Base-by-base conservation (phyloP, 768 basidiomycete species). In the Zangia roseola region DNA sequence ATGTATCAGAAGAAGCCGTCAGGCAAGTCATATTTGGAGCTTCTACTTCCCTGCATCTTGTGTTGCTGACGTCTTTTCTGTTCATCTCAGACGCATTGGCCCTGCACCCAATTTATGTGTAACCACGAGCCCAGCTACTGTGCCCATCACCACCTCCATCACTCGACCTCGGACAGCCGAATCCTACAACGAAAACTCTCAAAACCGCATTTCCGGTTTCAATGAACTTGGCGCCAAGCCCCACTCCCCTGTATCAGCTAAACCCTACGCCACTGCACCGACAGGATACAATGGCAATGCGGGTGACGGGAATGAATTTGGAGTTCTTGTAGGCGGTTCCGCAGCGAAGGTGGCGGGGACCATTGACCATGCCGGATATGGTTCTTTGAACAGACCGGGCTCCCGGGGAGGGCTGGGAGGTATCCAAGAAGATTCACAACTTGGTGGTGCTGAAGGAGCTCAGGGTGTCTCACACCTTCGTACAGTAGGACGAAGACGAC, bases 1-100 rank as follows among this genome's bases (percentile, higher is more conserved):
- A 72, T 37, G 84, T 88, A 8, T 91, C 88, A 2, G 71, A 77
- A 16, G 88, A 90, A 65, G 87, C 88, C 25, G 74, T 88, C 48
- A 79, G 73, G 71, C 71, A 49, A 28, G 28, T 10, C 3, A 57
- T 50, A 54, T 30, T 43, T n/a, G 10, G 9, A 10, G 7, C 10
- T 28, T 13, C 13, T 16, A 6, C 37, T 17, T 23, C 10, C 14
- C 5, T 14, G 14, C 45, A 9, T 23, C n/a, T 24, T 14, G 44
- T 31, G 38, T 43, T 16, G 33, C 48, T 23, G 41, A 43, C 43
- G 38, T 14, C 30, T 30, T 3, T 44, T 16, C 17, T 17, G 14
- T 39, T 9, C 10, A 16, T 19, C 21, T 24, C 54, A 79, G 78
- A 54, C 76, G 78, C n/a, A 80, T 81, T 25, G 78, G 77, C 3